phyloP scores from a whole-genome alignment of 805 yeast genomes.

The Lachancea kluyveri region DNA sequence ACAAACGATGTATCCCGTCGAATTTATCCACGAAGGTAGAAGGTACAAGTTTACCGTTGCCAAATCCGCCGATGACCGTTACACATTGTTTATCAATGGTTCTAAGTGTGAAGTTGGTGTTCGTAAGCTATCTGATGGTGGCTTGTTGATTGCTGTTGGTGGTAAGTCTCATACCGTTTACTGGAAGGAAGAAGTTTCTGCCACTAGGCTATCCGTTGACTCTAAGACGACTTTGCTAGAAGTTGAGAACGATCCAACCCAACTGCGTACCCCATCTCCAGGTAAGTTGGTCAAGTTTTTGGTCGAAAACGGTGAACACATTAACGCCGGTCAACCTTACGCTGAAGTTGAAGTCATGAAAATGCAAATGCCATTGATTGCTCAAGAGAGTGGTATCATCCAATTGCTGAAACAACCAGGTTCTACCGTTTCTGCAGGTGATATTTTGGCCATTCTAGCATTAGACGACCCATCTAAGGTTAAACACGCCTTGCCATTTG shows the following conservation, averaged over 20 bases:
- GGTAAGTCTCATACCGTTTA: conserved; percentile 94
- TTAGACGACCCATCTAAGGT: conserved; percentile 96
- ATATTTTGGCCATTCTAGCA: conserved; percentile 88
- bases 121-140: conserved; percentile 90
- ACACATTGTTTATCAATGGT: conserved; percentile 89
- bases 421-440: conserved; percentile 94
- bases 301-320: conserved; percentile 94
- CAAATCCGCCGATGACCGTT: conserved; percentile 77
- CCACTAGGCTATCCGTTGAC: conserved; percentile 91
- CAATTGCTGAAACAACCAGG: conserved; percentile 97
- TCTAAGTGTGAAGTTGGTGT: conserved; percentile 84
- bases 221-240: conserved; percentile 92
- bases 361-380: conserved; percentile 96
- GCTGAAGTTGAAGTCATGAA: conserved; percentile 99
- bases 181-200: conserved; percentile 97
- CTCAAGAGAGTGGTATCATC: conserved; percentile 88
- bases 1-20: conserved; percentile 86
- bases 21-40: conserved; percentile 90
- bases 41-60: conserved; percentile 95
- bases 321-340: conserved; percentile 83
- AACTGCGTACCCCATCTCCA: conserved; percentile 96
- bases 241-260: conserved; percentile 97
- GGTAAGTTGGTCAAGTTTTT: conserved; percentile 93
- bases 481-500: conserved; percentile 91
- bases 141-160: conserved; percentile 76